Conservation (phyloP, 73 alveolate species). For the Tetrahymena elliotti region DNA sequence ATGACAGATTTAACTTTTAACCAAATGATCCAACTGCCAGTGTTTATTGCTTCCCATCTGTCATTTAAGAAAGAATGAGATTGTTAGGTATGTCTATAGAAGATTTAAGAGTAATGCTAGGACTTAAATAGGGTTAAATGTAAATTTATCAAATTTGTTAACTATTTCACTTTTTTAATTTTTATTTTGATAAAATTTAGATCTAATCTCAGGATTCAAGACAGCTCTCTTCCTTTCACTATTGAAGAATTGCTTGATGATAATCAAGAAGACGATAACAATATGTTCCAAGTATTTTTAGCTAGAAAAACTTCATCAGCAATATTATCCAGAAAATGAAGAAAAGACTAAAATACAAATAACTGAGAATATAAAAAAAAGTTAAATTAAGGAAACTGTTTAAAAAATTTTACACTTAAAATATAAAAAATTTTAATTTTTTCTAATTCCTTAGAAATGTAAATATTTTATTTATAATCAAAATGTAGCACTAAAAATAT, state of each 20-base stretch:
- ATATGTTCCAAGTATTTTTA: neutral
- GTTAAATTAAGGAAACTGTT: no score
- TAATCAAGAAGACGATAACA: neutral
- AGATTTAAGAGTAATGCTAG: neutral
- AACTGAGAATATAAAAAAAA: neutral
- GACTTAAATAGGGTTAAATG: neutral
- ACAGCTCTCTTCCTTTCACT: neutral
- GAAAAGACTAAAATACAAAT: neutral
- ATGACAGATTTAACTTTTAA: neutral
- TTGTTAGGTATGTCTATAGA: neutral
- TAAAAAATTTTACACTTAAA: no score
- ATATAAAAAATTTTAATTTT: no score
- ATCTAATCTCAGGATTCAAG: neutral
- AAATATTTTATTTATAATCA: no score
- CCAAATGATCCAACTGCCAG: neutral
- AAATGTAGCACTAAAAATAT: neutral
- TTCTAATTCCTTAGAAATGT: neutral
- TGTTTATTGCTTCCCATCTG: neutral
- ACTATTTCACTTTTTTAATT: neutral
- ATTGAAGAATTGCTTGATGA: neutral
- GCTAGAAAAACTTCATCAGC: neutral
- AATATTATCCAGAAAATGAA: neutral
- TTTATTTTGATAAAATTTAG: neutral
- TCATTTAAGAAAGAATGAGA: neutral
- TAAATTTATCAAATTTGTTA: neutral